These are phyloP conservation scores for Saccharomycopsis javanensis DNA, from an alignment of 805 yeast genomes.

Conservation along the genomic window DNA sequence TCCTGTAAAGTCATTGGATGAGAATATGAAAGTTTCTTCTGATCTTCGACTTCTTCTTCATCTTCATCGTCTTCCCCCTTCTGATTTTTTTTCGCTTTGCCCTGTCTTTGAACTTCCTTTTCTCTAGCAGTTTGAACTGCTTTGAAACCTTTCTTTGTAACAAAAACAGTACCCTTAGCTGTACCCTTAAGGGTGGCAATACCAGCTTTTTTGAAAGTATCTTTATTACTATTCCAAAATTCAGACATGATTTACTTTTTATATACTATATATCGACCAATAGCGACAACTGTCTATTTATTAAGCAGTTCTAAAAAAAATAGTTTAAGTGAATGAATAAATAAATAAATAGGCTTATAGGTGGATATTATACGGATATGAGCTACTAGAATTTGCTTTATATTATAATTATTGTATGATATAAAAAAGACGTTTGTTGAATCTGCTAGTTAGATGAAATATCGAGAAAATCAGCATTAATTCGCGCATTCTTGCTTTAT, in stretches of 20 bases:
- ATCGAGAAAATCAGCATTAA: too few species aligned
- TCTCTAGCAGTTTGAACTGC: constrained; percentile 43
- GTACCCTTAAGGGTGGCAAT: constrained; percentile 40
- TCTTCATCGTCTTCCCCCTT: constrained; percentile 10
- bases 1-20: constrained; percentile 20
- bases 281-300: too few species aligned
- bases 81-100: constrained; percentile 8
- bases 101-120: constrained; percentile 27
- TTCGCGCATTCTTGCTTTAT: too few species aligned
- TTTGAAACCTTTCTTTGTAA: constrained; percentile 36
- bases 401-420: too few species aligned
- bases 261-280: too few species aligned
- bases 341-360: too few species aligned
- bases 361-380: too few species aligned
- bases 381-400: too few species aligned
- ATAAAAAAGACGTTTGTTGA: too few species aligned
- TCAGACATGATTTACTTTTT: constrained; percentile 24
- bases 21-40: background rate
- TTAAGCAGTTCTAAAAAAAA: too few species aligned
- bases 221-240: constrained; percentile 46
- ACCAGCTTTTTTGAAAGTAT: constrained; percentile 39
- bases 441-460: too few species aligned
- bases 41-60: constrained; percentile 18
- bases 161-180: constrained; percentile 40
- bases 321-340: too few species aligned